Evolutionary conservation across 1,139 yeast genomes (phyloP), one percentile per base, ranked within the genome.

Genomic region (Pichia cactophila): DNA sequence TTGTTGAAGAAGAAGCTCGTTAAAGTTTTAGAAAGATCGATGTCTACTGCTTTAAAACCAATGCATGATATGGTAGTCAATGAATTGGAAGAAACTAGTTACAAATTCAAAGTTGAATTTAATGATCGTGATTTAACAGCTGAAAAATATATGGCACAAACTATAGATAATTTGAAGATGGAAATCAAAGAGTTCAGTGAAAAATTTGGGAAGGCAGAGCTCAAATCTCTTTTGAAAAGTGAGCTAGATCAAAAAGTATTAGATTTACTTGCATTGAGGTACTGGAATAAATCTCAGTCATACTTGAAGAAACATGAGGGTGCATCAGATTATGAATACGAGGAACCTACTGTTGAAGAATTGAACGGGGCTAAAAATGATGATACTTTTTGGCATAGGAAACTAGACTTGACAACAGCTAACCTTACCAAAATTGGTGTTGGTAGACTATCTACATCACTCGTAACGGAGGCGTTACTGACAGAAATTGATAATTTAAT

Each of bases 71-170:
- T 90, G 8, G 90, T 94, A 48, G 88, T 86, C 56, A 92, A 82
- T 61, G 98, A 92, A 65, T 75, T 89, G 48, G 99, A 94, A 65
- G 98, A 94, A 60, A 81, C 97, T 0, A 73, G 95, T 1, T 94
- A 94, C 64, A 83, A 85, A 63, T 92, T 88, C 70, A 94, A 94
- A 65, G 98, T 94, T 26, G 97, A 92, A 65, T 94, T 89, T 66
- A 92, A 94, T 64, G 99, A 94, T 65, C 79, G 97, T 51, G 86
- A 85, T 39, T 72, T 94, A 57, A 92, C 98, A 0, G 95, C 97
- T 12, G 94, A 89, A 60, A 87, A 95, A 56, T 92, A 92, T 63
- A 74, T 94, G 58, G 96, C 97, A 17, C 92, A 87, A 59, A 88
- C 94, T 50, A 80, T 92, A 43, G 98, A 94, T 67, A 72, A 86